Evolutionary conservation across 202 grass and related monocot species (phyloP), one percentile per base, ranked within the genome.

Genomic region (Saccharum hybrid): DNA sequence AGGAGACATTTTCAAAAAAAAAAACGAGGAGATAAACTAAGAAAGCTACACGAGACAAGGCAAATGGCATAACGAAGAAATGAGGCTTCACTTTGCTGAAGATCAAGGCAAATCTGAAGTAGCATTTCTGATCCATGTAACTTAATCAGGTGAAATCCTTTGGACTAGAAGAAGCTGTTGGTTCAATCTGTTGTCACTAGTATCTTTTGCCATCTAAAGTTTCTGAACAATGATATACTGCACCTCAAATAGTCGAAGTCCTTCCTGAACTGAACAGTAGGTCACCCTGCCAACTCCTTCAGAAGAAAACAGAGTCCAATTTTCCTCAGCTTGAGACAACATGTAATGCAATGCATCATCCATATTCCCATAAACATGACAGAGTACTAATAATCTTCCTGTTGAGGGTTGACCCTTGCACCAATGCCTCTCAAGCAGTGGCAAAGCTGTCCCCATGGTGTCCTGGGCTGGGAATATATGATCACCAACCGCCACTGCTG

Each of bases 381-480:
- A 36, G 34, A 36, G 37, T 57, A 31, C 37, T 36, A n/a, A 76
- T 36, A n/a, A 76, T 77, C 57, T 67, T 19, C 63, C 63, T 76
- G 48, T 56, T 71, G 5, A 68, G 7, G 64, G 87, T 51, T 45
- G 66, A 85, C 26, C 36, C 11, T 89, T 70, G 61, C 57, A 72
- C 83, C 51, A 72, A 39, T 72, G 46, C 66, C 61, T 57, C 61
- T 62, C 10, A 63, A 79, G 60, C 74, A 75, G 12, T 83, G 51
- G 63, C 75, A 83, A 86, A 86, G 63, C 61, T 83, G 66, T 66
- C 70, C 26, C 21, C 63, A 77, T 66, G 34, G 41, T 74, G 74
- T 68, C 46, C 66, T 31, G 66, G 74, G 74, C 49, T 54, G 51
- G 6, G 56, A 22, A n/a, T n/a, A n/a, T n/a, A n/a, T 57, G 41